Percentiles rank a stretch among this genome's conserved stretches.
Conservation (phyloP, 345 rosid genomes). For the Microcos paniculata region DNA sequence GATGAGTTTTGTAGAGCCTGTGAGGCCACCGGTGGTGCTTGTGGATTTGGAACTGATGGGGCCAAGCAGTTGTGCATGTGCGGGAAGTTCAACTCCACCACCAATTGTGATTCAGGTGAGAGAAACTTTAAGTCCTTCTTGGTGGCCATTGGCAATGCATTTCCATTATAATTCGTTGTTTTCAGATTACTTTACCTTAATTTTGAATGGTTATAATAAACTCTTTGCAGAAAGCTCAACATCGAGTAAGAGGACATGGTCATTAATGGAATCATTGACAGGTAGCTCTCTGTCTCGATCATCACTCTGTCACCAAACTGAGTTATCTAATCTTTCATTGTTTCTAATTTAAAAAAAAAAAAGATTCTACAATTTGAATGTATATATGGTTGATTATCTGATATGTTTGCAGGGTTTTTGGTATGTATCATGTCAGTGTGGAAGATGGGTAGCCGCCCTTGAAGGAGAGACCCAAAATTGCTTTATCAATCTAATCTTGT, state of each 20-base stretch:
- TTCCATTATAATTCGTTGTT: neutral
- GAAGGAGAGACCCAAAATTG: neutral
- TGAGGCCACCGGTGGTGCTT: slow-evolving; percentile 80
- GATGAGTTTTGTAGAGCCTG: slow-evolving; percentile 77
- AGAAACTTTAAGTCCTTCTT: too few species aligned
- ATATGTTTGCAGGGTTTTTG: slow-evolving; percentile 16
- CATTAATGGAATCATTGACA: slow-evolving; percentile 16
- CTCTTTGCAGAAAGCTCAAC: slow-evolving; percentile 25
- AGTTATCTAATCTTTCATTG: too few species aligned
- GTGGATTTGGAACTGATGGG: slow-evolving; percentile 68
- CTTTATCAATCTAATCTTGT: neutral
- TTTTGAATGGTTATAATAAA: neutral
- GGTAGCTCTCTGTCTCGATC: slow-evolving; percentile 15
- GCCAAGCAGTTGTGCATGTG: slow-evolving; percentile 77
- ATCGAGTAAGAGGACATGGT: slow-evolving; percentile 11
- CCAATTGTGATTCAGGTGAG: slow-evolving; percentile 76
- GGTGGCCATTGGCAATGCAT: too few species aligned
- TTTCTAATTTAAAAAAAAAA: too few species aligned
- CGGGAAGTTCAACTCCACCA: slow-evolving; percentile 59
- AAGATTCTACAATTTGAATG: neutral
- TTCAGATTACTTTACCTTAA: neutral
- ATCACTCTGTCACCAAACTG: too few species aligned
- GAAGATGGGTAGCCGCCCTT: neutral
- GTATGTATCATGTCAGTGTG: neutral
- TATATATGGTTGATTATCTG: neutral